These are phyloP conservation scores for Aegilops speltoides DNA, from an alignment of 176 grass and related monocot species.

Conservation along the genomic window DNA sequence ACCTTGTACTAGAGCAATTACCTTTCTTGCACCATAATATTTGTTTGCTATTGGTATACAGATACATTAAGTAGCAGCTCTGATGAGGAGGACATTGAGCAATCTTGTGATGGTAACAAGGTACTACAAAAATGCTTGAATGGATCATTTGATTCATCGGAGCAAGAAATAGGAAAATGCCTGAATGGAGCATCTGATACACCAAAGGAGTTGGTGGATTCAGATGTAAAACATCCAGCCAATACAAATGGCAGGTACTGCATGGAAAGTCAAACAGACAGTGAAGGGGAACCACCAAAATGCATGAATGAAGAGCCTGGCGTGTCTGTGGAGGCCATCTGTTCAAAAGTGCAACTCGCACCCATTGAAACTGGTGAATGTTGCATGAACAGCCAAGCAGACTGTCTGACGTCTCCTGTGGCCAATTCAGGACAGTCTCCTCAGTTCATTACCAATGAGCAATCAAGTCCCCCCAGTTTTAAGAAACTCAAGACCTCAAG, in stretches of 20 bases:
- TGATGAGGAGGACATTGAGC: slow-evolving; percentile 23
- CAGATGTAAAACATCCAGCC: background rate
- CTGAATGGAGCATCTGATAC: slow-evolving; percentile 9
- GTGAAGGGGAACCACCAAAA: background rate
- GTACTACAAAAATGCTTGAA: slow-evolving; percentile 16
- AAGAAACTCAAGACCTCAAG: slow-evolving; percentile 22
- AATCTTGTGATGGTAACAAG: slow-evolving; percentile 7
- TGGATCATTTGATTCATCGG: background rate
- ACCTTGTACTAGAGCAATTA: background rate
- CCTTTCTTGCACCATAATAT: background rate
- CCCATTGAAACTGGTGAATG: background rate
- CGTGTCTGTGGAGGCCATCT: background rate
- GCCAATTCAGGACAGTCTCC: background rate
- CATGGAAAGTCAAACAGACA: slow-evolving; percentile 1
- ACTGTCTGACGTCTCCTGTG: background rate
- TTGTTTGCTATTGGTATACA: background rate
- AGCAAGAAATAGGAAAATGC: slow-evolving; percentile 7
- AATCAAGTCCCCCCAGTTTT: background rate
- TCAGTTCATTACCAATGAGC: background rate
- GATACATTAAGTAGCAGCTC: slow-evolving; percentile 35
- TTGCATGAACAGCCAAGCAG: background rate
- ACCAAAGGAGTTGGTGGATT: background rate
- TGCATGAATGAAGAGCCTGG: slow-evolving; percentile 9
- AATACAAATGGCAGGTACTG: background rate
- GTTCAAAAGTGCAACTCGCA: slow-evolving; percentile 5